Evolutionary conservation across 2,329 filamentous ascomycete genomes (phyloP), one percentile per base, ranked within the genome.

Genomic region (Diplodia seriata): DNA sequence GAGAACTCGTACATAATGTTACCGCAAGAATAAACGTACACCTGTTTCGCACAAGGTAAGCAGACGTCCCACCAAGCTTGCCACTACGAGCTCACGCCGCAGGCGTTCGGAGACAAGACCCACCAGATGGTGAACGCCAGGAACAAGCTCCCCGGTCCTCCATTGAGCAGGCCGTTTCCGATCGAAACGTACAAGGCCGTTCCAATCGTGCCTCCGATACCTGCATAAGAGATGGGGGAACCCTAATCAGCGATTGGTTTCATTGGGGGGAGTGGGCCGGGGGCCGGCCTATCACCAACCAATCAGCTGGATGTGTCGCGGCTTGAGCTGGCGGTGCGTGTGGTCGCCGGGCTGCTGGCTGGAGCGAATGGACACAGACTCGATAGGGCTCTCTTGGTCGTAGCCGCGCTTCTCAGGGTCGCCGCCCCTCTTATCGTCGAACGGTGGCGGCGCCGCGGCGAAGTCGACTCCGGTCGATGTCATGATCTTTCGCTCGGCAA

Each of bases 101-200:
- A 26, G 38, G 40, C 1, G 5, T 53, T 6, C 26, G 23, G 26
- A 38, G n/a, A n/a, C 9, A 43, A 43, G 15, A 57, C 47, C 1
- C 73, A 80, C 81, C 81, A 83, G 43, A 83, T 73, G 5, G 79
- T 78, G 69, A 82, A 83, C 5, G 81, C 81, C 33, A 82, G 69
- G 71, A 83, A 83, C 64, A 83, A 72, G 66, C 79, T 81, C n/a
- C 70, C 81, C 12, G 81, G 81, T 6, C 81, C 81, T 38, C 81
- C 81, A 72, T 82, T 82, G 73, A 83, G 76, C 69, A 83, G 71
- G 26, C 81, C 81, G 57, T 74, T 75, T 33, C 81, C 81, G 66
- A 83, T 83, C 65, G 82, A 80, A 8, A 83, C 81, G 70, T 82
- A 83, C 1, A 83, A 74, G 0, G 81, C 81, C n/a, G 81, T 83